These are phyloP conservation scores for Leishmania braziliensis DNA, from an alignment of 208 protist genomes.

Conservation along the genomic window DNA sequence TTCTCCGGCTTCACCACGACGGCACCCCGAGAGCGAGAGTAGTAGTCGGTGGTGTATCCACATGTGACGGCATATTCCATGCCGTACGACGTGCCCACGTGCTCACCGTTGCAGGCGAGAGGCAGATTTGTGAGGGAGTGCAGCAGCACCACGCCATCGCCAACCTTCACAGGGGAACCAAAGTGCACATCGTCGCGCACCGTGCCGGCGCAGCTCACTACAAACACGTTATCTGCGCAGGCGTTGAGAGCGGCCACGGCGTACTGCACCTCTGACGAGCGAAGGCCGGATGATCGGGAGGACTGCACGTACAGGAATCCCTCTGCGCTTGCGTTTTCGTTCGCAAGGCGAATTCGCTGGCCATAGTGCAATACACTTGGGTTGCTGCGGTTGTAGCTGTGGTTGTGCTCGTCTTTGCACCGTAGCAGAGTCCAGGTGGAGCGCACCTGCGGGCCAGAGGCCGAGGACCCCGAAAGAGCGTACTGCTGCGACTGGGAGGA, in stretches of 20 bases:
- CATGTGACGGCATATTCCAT: conserved; percentile 66
- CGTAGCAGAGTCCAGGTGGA: conserved; percentile 73
- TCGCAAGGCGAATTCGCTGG: conserved; percentile 77
- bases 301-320: conserved; percentile 81
- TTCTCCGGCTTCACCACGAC: conserved; percentile 66
- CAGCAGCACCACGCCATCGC: conserved; percentile 74
- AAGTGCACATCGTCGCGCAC: conserved; percentile 56
- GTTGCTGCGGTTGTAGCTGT: conserved; percentile 52
- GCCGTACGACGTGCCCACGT: conserved; percentile 58
- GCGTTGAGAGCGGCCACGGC: conserved; percentile 53
- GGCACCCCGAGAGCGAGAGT: conserved; percentile 43
- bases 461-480: conserved; percentile 30
- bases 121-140: conserved; percentile 77
- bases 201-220: conserved; percentile 51
- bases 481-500: neutral
- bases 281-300: conserved; percentile 43
- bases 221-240: conserved; percentile 70
- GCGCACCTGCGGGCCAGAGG: conserved; percentile 50
- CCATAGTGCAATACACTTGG: conserved; percentile 83
- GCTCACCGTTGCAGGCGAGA: conserved; percentile 42
- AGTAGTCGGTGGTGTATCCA: conserved; percentile 42
- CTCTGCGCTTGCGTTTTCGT: conserved; percentile 54
- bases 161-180: conserved; percentile 60
- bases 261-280: conserved; percentile 47
- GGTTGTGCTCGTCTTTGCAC: conserved; percentile 74